Conservation (phyloP, 139 green algal species). For the Tetradesmus lagerheimii region DNA sequence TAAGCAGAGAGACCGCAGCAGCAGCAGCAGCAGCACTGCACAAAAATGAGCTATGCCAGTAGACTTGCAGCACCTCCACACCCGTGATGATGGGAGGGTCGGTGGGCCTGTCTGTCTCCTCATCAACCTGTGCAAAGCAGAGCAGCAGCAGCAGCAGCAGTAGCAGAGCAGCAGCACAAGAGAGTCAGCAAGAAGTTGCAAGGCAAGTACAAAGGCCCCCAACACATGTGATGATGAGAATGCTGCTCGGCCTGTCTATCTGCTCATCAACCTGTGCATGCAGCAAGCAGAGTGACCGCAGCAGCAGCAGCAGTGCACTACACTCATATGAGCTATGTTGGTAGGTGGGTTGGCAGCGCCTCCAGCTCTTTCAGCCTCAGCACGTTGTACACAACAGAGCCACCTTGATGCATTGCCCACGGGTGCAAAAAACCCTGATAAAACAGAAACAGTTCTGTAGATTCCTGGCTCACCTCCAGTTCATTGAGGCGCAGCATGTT, state of each 20-base stretch:
- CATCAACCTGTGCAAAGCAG: conserved; percentile 69
- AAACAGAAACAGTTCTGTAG: too few species aligned
- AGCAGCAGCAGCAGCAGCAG: neutral
- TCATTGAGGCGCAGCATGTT: conserved; percentile 92
- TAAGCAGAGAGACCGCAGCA: neutral
- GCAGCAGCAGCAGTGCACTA: too few species aligned
- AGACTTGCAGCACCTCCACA: neutral
- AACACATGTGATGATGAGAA: conserved; percentile 65
- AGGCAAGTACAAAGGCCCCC: neutral
- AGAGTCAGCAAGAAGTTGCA: too few species aligned
- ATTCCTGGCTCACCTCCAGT: conserved; percentile 65
- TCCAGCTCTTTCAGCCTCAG: conserved; percentile 88
- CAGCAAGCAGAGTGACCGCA: too few species aligned
- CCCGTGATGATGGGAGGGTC: conserved; percentile 75
- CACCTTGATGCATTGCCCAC: too few species aligned
- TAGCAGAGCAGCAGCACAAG: too few species aligned
- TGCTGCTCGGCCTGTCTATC: conserved; percentile 77
- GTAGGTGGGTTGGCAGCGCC: too few species aligned
- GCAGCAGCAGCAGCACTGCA: too few species aligned
- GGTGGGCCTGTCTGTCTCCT: conserved; percentile 74
- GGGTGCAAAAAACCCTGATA: too few species aligned
- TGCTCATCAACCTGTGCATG: too few species aligned
- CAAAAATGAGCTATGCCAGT: too few species aligned
- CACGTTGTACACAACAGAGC: conserved; percentile 97
- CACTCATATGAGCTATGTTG: too few species aligned